A percentile compares a stretch with the other conserved stretches of the same genome.
Conservation (phyloP, 2,329 filamentous ascomycete genomes). For the Colletotrichum ledebouriae region DNA sequence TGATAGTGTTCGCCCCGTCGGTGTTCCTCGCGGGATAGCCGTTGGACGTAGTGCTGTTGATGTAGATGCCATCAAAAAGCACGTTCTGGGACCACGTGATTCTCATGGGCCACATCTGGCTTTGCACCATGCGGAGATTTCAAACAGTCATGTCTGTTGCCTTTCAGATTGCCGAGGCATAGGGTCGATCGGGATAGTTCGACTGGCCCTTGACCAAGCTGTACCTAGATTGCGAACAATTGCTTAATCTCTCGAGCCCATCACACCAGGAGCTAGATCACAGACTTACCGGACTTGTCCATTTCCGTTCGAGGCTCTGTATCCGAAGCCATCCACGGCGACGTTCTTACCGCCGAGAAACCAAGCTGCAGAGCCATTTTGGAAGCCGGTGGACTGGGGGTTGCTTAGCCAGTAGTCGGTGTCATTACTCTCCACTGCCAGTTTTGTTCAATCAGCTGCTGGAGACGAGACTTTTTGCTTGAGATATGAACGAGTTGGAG, state of each 20-base stretch:
- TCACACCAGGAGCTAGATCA: rapidly evolving
- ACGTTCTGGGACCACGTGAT: conserved; percentile 15
- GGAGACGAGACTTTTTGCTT: not conserved
- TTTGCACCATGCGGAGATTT: not conserved
- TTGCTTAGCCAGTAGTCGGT: conserved; percentile 5
- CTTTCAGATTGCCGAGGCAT: not conserved
- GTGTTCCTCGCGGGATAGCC: conserved; percentile 12
- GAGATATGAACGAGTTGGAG: too few relatives aligned
- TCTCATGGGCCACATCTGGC: not conserved
- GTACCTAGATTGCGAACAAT: not conserved
- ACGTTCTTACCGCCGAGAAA: conserved; percentile 12
- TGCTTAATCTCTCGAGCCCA: rapidly evolving
- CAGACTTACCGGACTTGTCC: not conserved
- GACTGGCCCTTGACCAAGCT: not conserved
- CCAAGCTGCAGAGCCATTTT: conserved; percentile 8
- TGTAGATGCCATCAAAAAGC: not conserved
- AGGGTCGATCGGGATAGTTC: conserved; percentile 1
- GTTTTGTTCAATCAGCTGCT: not conserved
- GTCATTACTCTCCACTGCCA: conserved; percentile 6
- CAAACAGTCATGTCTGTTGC: not conserved
- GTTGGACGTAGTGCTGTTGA: too few relatives aligned
- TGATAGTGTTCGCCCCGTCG: conserved; percentile 7
- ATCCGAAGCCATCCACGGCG: conserved; percentile 4
- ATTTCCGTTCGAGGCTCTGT: conserved; percentile 3
- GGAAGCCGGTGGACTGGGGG: conserved; percentile 3